A percentile compares a stretch with the other conserved stretches of the same genome.
Conservation (phyloP, 176 grass and related monocot species). For the Eleusine coracana region DNA sequence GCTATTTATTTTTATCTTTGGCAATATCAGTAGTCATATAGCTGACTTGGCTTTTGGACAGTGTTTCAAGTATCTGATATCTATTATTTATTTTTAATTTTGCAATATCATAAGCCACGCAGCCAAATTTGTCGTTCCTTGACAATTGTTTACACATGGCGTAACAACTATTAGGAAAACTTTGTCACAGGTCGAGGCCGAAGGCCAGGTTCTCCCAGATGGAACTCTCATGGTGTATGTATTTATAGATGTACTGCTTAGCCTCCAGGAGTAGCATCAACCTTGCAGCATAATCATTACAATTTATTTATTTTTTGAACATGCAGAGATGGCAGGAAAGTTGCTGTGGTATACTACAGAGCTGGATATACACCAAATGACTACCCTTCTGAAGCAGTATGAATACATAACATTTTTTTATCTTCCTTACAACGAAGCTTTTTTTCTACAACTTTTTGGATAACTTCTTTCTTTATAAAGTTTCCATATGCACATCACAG, state of each 20-base stretch:
- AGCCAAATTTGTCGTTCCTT: conserved; percentile 52
- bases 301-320: conserved; percentile 16
- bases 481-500: too few species aligned
- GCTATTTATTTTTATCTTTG: neutral
- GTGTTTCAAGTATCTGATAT: neutral
- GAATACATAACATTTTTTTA: neutral
- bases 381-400: conserved; percentile 97
- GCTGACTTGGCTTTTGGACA: neutral
- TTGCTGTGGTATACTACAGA: conserved; percentile 90
- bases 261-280: neutral
- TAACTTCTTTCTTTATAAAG: too few species aligned
- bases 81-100: neutral
- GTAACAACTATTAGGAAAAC: conserved; percentile 86
- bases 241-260: neutral
- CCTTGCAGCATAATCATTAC: conserved; percentile 24
- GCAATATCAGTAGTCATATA: neutral
- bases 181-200: conserved; percentile 81
- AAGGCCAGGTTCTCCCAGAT: conserved; percentile 80
- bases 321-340: conserved; percentile 67
- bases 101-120: neutral
- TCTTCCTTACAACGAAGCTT: conserved; percentile 4
- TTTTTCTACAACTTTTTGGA: neutral
- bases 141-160: conserved; percentile 76
- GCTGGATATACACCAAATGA: conserved; percentile 97
- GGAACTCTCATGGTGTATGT: conserved; percentile 82